These are phyloP conservation scores for Sugiyamaella novakii DNA, from an alignment of 1,139 yeast genomes.

Conservation along the genomic window DNA sequence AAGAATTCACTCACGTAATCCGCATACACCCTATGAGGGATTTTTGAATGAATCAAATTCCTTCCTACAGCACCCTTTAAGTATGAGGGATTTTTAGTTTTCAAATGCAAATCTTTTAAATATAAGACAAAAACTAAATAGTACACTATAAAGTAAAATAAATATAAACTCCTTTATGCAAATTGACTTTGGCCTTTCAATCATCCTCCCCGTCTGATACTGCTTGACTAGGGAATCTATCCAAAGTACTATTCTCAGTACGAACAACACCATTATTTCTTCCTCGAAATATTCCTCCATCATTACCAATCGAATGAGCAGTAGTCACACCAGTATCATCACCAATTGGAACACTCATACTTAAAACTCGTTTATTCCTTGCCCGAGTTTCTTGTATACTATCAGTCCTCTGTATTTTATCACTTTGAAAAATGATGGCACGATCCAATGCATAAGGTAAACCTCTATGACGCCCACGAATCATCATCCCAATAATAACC, in stretches of 20 bases:
- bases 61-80: too few species aligned
- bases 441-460: slow-evolving; percentile 91
- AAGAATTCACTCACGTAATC: too few species aligned
- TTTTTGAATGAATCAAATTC: too few species aligned
- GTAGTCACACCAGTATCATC: slow-evolving; percentile 16
- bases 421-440: slow-evolving; percentile 86
- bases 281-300: slow-evolving; percentile 9
- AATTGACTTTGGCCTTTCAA: too few species aligned
- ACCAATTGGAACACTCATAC: slow-evolving; percentile 24
- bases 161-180: slow-evolving; percentile 2
- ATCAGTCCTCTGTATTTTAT: slow-evolving; percentile 68
- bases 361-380: slow-evolving; percentile 24
- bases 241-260: slow-evolving; percentile 5
- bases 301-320: slow-evolving; percentile 8
- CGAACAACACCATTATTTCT: slow-evolving; percentile 4
- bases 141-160: too few species aligned
- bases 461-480: slow-evolving; percentile 97
- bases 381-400: slow-evolving; percentile 40
- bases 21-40: too few species aligned
- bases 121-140: too few species aligned
- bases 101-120: slow-evolving; percentile 8
- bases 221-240: slow-evolving; percentile 20
- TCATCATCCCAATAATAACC: slow-evolving; percentile 83
- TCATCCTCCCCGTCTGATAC: slow-evolving; percentile 17
- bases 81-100: too few species aligned